These are phyloP conservation scores for Mortierella alpina DNA, from an alignment of 192 early-diverging fungal genomes.

Conservation along the genomic window DNA sequence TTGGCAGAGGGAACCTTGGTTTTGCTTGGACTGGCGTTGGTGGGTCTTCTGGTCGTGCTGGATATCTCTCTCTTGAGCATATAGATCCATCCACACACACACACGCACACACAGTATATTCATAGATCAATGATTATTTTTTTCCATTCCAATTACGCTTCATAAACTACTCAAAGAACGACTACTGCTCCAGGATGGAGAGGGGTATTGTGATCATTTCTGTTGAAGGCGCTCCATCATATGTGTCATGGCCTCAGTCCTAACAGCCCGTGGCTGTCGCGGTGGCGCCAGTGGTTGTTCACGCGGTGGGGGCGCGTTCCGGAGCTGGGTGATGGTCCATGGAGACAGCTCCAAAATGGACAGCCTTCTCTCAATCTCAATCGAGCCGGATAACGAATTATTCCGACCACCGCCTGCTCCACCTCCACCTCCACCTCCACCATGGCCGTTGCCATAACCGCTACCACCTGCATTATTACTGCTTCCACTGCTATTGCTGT, in stretches of 20 bases:
- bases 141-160: no score
- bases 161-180: no score
- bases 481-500: constrained; percentile 1
- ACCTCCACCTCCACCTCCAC: not conserved
- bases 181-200: not conserved
- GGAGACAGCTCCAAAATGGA: constrained; percentile 21
- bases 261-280: constrained; percentile 4
- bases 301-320: constrained; percentile 15
- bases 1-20: no score
- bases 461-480: not conserved
- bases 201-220: not conserved
- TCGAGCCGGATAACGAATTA: not conserved
- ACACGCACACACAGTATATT: no score
- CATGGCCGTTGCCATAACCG: not conserved
- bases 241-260: constrained; percentile 7
- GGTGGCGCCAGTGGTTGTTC: constrained; percentile 22
- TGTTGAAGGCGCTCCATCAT: constrained; percentile 22
- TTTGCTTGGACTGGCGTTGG: no score
- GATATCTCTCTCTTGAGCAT: no score
- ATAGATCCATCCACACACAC: no score
- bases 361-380: constrained; percentile 9
- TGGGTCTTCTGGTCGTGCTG: no score
- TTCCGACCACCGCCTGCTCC: not conserved
- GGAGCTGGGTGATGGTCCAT: constrained; percentile 6
- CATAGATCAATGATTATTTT: no score